phyloP scores from a whole-genome alignment of 352 stramenopile species.

The Pythium phragmitis region DNA sequence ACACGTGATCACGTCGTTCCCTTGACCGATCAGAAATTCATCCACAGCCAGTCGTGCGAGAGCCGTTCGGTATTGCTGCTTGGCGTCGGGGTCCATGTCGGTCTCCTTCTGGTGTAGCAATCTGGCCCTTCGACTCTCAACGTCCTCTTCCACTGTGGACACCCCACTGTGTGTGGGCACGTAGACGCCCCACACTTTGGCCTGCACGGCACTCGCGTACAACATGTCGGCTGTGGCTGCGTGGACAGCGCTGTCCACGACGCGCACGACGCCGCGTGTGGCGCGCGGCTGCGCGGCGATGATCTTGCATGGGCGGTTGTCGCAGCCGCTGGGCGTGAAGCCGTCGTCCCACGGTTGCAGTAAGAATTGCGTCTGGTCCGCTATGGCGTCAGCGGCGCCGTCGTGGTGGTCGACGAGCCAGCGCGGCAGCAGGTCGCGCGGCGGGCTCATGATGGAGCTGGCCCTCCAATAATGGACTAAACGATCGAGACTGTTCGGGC shows the following conservation, averaged over 20 bases:
- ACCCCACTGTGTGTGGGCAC: constrained; percentile 25
- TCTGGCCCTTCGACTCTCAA: not conserved
- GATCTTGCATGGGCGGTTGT: constrained; percentile 38
- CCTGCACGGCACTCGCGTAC: constrained; percentile 54
- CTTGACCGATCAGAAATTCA: constrained; percentile 51
- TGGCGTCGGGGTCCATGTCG: constrained; percentile 8
- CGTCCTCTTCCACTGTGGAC: constrained; percentile 7
- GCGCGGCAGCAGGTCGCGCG: constrained; percentile 22
- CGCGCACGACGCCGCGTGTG: constrained; percentile 28
- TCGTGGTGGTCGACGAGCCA: constrained; percentile 23
- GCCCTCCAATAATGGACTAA: too few relatives aligned
- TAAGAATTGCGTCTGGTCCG: constrained; percentile 4
- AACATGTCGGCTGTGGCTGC: constrained; percentile 43
- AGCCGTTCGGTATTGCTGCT: constrained; percentile 33
- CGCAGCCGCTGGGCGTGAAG: constrained; percentile 62
- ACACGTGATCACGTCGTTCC: constrained; percentile 4
- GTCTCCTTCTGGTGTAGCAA: constrained; percentile 10
- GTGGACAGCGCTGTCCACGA: constrained; percentile 54
- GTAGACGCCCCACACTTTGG: constrained; percentile 71
- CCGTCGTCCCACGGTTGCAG: constrained; percentile 46
- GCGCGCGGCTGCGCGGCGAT: constrained; percentile 45
- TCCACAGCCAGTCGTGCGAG: constrained; percentile 46
- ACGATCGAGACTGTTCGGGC: too few relatives aligned
- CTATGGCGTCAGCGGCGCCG: not conserved
- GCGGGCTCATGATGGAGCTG: not conserved